Conservation (phyloP, 2,329 filamentous ascomycete genomes). For the Leptosphaerulina australis region DNA sequence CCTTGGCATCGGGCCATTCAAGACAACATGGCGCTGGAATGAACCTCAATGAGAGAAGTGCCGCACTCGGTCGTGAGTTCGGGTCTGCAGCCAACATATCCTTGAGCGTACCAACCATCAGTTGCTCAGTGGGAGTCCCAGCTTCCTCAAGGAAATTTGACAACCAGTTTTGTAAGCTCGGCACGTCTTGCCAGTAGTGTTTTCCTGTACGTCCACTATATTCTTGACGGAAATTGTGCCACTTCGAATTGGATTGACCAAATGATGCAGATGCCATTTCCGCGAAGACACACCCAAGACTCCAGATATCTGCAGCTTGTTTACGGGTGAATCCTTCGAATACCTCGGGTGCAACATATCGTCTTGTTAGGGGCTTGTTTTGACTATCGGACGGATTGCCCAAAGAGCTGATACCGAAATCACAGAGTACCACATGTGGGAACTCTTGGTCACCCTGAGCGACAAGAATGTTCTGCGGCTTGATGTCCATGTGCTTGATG, state of each 20-base stretch:
- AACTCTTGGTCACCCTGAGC: conserved; percentile 36
- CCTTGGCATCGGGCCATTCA: conserved; percentile 45
- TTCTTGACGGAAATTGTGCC: conserved; percentile 36
- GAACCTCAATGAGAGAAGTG: conserved; percentile 40
- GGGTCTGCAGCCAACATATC: conserved; percentile 41
- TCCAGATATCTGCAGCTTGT: conserved; percentile 79
- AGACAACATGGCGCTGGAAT: conserved; percentile 47
- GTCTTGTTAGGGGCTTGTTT: conserved; percentile 38
- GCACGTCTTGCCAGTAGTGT: conserved; percentile 46
- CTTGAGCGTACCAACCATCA: conserved; percentile 38
- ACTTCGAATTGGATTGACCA: conserved; percentile 29
- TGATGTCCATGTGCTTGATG: conserved; percentile 48
- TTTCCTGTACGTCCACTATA: conserved; percentile 41
- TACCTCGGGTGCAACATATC: conserved; percentile 47
- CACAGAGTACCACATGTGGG: conserved; percentile 46
- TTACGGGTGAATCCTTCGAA: conserved; percentile 35
- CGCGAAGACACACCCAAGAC: conserved; percentile 90
- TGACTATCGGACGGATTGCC: conserved; percentile 27
- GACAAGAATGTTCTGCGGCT: conserved; percentile 49
- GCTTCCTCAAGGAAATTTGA: conserved; percentile 29
- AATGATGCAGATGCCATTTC: conserved; percentile 73
- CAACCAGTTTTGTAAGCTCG: conserved; percentile 37
- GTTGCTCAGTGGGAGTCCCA: conserved; percentile 27
- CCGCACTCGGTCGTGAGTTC: conserved; percentile 38
- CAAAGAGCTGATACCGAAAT: conserved; percentile 46